phyloP scores from a whole-genome alignment of 352 stramenopile species.

The Pythium coloratum region DNA sequence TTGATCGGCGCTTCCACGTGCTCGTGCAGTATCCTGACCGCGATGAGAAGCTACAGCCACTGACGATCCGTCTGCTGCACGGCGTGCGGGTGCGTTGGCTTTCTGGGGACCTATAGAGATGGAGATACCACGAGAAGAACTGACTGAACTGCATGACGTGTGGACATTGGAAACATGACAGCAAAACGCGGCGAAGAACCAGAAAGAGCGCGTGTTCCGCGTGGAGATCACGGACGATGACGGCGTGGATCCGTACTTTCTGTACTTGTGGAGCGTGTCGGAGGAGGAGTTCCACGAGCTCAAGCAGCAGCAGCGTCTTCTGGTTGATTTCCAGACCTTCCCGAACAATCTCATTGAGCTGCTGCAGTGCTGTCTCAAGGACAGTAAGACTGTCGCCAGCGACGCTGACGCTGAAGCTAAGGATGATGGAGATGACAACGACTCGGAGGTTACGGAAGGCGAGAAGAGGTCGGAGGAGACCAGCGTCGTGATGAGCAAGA shows the following conservation, averaged over 20 bases:
- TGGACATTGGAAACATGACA: conserved; percentile 17
- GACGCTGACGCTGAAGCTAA: conserved; percentile 3
- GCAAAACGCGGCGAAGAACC: conserved; percentile 75
- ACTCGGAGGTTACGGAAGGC: conserved; percentile 7
- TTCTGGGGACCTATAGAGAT: neutral
- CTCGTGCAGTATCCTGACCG: conserved; percentile 80
- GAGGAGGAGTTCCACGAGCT: conserved; percentile 95
- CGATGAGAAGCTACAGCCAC: conserved; percentile 72
- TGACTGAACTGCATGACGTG: neutral
- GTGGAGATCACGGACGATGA: conserved; percentile 94
- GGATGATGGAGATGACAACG: neutral
- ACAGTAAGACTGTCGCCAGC: conserved; percentile 46
- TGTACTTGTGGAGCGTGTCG: conserved; percentile 92
- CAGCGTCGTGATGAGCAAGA: neutral
- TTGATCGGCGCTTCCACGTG: conserved; percentile 81
- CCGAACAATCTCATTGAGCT: conserved; percentile 92
- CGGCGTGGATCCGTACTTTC: conserved; percentile 89
- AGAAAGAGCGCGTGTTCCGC: conserved; percentile 89
- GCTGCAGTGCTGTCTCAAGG: conserved; percentile 84
- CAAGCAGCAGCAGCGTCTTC: conserved; percentile 91
- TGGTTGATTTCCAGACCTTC: conserved; percentile 94
- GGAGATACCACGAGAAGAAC: neutral
- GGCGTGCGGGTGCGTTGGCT: conserved; percentile 55
- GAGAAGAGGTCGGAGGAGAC: conserved; percentile 12
- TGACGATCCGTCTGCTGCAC: conserved; percentile 77